Evolutionary conservation across 257 asterid species (phyloP).

Genomic region (Datura wrightii): DNA sequence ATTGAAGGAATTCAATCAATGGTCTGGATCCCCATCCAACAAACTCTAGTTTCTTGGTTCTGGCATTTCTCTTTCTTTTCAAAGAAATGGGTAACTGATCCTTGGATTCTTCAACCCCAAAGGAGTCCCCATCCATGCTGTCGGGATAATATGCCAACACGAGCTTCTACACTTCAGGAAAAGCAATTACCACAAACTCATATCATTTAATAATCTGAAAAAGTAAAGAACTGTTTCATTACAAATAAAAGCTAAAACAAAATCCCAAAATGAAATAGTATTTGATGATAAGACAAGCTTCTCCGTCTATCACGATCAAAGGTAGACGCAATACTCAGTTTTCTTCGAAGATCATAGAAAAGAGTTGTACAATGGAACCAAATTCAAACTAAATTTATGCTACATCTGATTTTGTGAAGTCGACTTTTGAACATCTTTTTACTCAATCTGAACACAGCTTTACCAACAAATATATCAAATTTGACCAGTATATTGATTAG

Average conservation of each 20-base stretch:
- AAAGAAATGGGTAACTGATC: conserved; percentile 40
- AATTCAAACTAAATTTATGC: conserved; percentile 11
- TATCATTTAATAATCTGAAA: neutral
- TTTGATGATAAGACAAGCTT: conserved; percentile 23
- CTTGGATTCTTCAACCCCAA: conserved; percentile 70
- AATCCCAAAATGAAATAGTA: neutral
- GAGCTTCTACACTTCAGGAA: conserved; percentile 13
- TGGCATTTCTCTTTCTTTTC: conserved; percentile 69
- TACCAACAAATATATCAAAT: conserved; percentile 3
- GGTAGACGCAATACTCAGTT: neutral
- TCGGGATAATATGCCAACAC: conserved; percentile 8
- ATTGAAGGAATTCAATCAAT: conserved; percentile 77
- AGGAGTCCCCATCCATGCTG: conserved; percentile 57
- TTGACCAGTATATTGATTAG: conserved; percentile 13
- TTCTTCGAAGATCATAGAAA: conserved; percentile 9
- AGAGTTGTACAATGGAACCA: neutral
- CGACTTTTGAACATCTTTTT: neutral
- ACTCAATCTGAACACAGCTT: neutral
- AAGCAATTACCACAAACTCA: conserved; percentile 7
- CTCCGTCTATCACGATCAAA: neutral
- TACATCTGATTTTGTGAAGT: conserved; percentile 23
- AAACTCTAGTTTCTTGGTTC: conserved; percentile 59
- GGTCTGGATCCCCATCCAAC: conserved; percentile 85
- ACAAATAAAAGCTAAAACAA: neutral
- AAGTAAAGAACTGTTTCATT: conserved; percentile 1